Evolutionary conservation across 176 grass and related monocot species (phyloP).

Genomic region (Phyllostachys edulis): DNA sequence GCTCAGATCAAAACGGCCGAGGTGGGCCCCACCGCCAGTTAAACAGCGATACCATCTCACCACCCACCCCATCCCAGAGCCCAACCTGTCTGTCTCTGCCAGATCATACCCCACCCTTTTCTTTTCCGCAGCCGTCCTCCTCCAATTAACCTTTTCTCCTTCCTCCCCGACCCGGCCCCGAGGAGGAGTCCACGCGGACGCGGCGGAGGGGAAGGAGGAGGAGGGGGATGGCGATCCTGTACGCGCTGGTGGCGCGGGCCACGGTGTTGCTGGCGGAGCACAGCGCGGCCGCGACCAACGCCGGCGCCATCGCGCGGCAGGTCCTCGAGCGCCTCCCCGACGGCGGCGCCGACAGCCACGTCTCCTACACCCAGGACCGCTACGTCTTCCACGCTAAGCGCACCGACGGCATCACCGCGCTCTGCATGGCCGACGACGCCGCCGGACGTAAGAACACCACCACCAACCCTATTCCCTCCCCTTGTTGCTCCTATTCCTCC

Average conservation of each 20-base stretch:
- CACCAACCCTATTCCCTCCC: too few species aligned
- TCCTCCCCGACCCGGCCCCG: neutral
- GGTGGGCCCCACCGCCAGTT: slow-evolving; percentile 20
- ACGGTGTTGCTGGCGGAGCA: slow-evolving; percentile 85
- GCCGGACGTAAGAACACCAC: slow-evolving; percentile 45
- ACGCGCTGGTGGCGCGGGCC: slow-evolving; percentile 81
- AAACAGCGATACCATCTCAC: neutral
- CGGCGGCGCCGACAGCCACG: slow-evolving; percentile 74
- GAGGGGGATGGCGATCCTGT: slow-evolving; percentile 71
- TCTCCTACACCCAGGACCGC: slow-evolving; percentile 97
- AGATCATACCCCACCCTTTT: neutral
- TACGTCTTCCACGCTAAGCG: slow-evolving; percentile 95
- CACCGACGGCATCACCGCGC: slow-evolving; percentile 94
- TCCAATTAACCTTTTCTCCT: too few species aligned
- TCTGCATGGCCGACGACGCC: slow-evolving; percentile 96
- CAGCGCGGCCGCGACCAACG: slow-evolving; percentile 68
- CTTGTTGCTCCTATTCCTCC: neutral
- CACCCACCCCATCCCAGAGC: neutral
- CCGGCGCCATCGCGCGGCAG: slow-evolving; percentile 79
- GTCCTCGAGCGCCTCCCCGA: slow-evolving; percentile 73
- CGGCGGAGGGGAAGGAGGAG: neutral
- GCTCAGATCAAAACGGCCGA: neutral
- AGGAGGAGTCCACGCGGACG: slow-evolving; percentile 34
- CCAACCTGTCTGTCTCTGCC: slow-evolving; percentile 8
- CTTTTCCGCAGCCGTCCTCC: neutral